Evolutionary conservation across 345 rosid genomes (phyloP).

Genomic region (Trapa incisa): DNA sequence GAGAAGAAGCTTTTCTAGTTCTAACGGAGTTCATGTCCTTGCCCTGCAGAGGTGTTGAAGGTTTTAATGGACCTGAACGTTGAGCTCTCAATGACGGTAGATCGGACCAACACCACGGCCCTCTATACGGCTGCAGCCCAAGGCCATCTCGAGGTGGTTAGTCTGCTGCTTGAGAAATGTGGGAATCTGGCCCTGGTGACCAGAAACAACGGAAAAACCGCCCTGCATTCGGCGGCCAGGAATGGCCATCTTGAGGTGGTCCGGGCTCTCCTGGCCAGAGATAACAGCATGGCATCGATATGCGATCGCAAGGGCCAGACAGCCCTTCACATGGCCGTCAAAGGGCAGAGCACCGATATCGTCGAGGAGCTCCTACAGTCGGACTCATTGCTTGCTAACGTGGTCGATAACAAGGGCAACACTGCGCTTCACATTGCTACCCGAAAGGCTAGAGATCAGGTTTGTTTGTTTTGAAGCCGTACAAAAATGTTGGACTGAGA

Average conservation of each 20-base stretch:
- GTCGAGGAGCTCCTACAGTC: slow-evolving; percentile 42
- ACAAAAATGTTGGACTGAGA: too few species aligned
- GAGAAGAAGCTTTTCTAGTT: not conserved
- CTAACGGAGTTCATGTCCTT: not conserved
- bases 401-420: slow-evolving; percentile 62
- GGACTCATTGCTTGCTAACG: slow-evolving; percentile 42
- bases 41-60: slow-evolving; percentile 42
- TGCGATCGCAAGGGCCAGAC: slow-evolving; percentile 79
- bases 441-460: slow-evolving; percentile 65
- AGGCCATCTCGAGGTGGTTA: slow-evolving; percentile 61
- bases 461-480: slow-evolving; percentile 8
- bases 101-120: slow-evolving; percentile 62
- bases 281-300: slow-evolving; percentile 39
- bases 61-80: slow-evolving; percentile 51
- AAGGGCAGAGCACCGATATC: slow-evolving; percentile 52
- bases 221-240: slow-evolving; percentile 78
- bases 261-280: slow-evolving; percentile 44
- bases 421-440: slow-evolving; percentile 72
- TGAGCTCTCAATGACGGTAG: slow-evolving; percentile 64
- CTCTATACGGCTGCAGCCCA: slow-evolving; percentile 76
- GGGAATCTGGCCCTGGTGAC: slow-evolving; percentile 48
- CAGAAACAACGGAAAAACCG: slow-evolving; percentile 63
- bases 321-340: slow-evolving; percentile 88
- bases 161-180: slow-evolving; percentile 47
- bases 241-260: slow-evolving; percentile 74